Conservation (phyloP, 495 filamentous ascomycete species). For the Rhypophila decipiens region DNA sequence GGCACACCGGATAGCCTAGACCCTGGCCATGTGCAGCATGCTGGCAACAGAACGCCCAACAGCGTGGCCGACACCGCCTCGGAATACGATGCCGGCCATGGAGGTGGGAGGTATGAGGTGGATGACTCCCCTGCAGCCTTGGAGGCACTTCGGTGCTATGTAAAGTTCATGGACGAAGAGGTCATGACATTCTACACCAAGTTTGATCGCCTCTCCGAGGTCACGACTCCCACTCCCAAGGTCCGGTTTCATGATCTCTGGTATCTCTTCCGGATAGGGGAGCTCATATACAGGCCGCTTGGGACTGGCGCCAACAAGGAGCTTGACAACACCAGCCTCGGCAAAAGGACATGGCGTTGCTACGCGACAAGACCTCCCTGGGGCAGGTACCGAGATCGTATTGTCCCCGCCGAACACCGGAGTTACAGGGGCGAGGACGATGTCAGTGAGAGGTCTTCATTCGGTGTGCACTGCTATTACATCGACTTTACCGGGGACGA, state of each 20-base stretch:
- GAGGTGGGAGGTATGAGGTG: constrained; percentile 7
- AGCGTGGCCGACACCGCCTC: neutral
- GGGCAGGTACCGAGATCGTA: neutral
- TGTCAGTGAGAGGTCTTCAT: constrained; percentile 1
- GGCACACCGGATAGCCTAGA: constrained; percentile 23
- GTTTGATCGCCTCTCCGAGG: constrained; percentile 22
- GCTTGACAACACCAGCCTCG: neutral
- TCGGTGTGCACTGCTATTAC: constrained; percentile 44
- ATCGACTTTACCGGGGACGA: constrained; percentile 55
- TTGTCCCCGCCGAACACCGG: neutral
- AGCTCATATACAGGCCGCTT: constrained; percentile 21
- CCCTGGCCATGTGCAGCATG: neutral
- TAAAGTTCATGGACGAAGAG: constrained; percentile 30
- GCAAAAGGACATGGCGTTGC: constrained; percentile 2
- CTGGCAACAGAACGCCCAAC: neutral
- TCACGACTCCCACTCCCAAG: constrained; percentile 18
- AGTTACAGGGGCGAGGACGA: neutral
- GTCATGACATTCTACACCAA: constrained; percentile 24
- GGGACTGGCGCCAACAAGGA: constrained; percentile 4
- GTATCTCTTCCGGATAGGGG: constrained; percentile 31
- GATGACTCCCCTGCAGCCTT: constrained; percentile 26
- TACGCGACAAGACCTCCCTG: neutral
- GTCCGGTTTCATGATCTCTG: constrained; percentile 32
- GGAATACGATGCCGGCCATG: constrained; percentile 13
- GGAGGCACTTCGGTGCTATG: constrained; percentile 25